phyloP scores from a whole-genome alignment of 2,329 filamentous ascomycete genomes.

The Monilinia fructigena region DNA sequence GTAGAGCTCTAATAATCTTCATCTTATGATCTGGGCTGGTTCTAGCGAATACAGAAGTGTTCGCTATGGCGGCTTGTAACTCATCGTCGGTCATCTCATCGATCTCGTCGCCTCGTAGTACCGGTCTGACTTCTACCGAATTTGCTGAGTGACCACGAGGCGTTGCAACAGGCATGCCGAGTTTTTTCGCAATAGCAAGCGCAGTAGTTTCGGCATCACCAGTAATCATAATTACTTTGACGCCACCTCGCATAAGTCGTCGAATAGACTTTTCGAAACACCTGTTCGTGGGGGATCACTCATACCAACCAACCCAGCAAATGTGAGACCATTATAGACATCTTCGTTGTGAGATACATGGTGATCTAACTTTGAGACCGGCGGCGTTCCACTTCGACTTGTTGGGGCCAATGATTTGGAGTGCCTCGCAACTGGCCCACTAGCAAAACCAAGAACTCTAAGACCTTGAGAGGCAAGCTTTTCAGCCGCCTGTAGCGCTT shows the following conservation, averaged over 20 bases:
- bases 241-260: constrained; percentile 86
- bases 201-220: constrained; percentile 95
- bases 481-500: constrained; percentile 77
- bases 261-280: constrained; percentile 86
- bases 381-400: constrained; percentile 54
- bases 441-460: constrained; percentile 89
- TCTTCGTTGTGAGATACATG: constrained; percentile 59
- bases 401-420: constrained; percentile 42
- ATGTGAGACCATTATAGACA: constrained; percentile 77
- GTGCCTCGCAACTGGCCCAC: constrained; percentile 63
- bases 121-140: constrained; percentile 63
- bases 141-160: constrained; percentile 52
- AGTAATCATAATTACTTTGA: constrained; percentile 99
- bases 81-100: constrained; percentile 86
- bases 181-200: constrained; percentile 85
- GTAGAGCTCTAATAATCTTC: constrained; percentile 90
- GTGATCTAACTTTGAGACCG: constrained; percentile 41
- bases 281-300: constrained; percentile 91
- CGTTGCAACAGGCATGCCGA: constrained; percentile 82
- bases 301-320: constrained; percentile 94
- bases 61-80: constrained; percentile 78
- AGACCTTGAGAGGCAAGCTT: constrained; percentile 86
- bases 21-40: constrained; percentile 98
- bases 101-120: constrained; percentile 87
- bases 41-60: constrained; percentile 91